phyloP scores from a whole-genome alignment of 257 asterid species.

The Solanum lignicaule region DNA sequence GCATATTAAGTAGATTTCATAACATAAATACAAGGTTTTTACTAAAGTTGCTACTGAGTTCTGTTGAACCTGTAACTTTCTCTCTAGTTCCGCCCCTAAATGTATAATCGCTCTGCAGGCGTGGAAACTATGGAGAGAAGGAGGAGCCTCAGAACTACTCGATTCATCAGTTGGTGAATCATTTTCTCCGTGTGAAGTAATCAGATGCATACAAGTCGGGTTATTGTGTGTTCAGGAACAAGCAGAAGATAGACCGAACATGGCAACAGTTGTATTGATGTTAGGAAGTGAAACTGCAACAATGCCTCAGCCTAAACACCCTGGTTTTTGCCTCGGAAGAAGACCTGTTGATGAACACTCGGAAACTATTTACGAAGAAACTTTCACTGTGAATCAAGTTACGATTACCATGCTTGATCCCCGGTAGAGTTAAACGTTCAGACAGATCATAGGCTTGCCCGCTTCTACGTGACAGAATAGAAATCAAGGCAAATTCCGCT shows the following conservation, averaged over 20 bases:
- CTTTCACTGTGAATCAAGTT: slow-evolving; percentile 23
- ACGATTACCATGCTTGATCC: slow-evolving; percentile 27
- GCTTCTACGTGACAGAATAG: not conserved
- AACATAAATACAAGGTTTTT: not conserved
- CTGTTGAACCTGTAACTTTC: not conserved
- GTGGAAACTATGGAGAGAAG: slow-evolving; percentile 36
- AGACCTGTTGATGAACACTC: slow-evolving; percentile 20
- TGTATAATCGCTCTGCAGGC: slow-evolving; percentile 10
- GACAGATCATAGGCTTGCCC: not conserved
- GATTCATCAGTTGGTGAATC: slow-evolving; percentile 11
- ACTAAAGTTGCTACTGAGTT: not conserved
- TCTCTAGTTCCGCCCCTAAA: not conserved
- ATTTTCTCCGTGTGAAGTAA: slow-evolving; percentile 4
- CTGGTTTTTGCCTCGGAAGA: slow-evolving; percentile 28
- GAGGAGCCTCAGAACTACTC: slow-evolving; percentile 15
- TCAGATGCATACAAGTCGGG: slow-evolving; percentile 37
- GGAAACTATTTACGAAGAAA: slow-evolving; percentile 18
- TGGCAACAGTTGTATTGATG: slow-evolving; percentile 33
- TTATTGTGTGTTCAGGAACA: slow-evolving; percentile 38
- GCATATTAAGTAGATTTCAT: not conserved
- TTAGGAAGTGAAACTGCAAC: slow-evolving; percentile 22
- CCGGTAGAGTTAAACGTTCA: slow-evolving; percentile 8
- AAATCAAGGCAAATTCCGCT: not conserved
- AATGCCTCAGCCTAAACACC: slow-evolving; percentile 35
- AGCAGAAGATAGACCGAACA: slow-evolving; percentile 40